phyloP scores from a whole-genome alignment of 805 yeast species.

The Candida caryicola region DNA sequence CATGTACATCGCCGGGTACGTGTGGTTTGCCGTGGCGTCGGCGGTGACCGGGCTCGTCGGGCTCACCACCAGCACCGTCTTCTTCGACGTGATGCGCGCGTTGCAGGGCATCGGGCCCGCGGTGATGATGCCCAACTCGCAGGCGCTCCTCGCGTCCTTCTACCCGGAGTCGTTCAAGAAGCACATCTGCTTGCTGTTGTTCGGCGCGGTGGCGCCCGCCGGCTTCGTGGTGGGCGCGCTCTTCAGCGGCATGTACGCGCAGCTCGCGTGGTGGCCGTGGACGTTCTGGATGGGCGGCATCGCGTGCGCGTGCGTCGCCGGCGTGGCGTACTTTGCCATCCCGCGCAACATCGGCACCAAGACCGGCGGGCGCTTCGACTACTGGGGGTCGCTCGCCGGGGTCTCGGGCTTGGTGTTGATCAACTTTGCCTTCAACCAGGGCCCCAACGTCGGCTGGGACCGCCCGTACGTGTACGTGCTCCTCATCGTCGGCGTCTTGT shows the following conservation, averaged over 20 bases:
- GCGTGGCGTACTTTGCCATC: constrained; percentile 21
- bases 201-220: constrained; percentile 35
- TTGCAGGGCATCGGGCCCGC: constrained; percentile 37
- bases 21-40: constrained; percentile 22
- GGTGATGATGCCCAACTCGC: constrained; percentile 32
- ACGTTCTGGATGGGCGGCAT: constrained; percentile 29
- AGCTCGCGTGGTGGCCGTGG: constrained; percentile 37
- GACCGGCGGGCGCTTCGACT: constrained; percentile 22
- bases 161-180: constrained; percentile 24
- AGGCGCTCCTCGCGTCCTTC: constrained; percentile 30
- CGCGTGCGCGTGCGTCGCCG: constrained; percentile 13
- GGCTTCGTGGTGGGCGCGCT: constrained; percentile 32
- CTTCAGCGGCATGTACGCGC: constrained; percentile 24
- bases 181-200: constrained; percentile 24
- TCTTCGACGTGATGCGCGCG: constrained; percentile 30
- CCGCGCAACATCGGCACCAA: constrained; percentile 26
- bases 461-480: constrained; percentile 16
- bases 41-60: constrained; percentile 26
- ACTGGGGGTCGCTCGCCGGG: constrained; percentile 19
- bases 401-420: constrained; percentile 15
- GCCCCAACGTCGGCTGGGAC: constrained; percentile 20
- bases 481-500: constrained; percentile 15
- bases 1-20: constrained; percentile 24
- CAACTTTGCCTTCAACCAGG: constrained; percentile 20
- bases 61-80: constrained; percentile 20